These are phyloP conservation scores for Pythium myriotylum DNA, from an alignment of 352 stramenopile genomes.

Conservation along the genomic window DNA sequence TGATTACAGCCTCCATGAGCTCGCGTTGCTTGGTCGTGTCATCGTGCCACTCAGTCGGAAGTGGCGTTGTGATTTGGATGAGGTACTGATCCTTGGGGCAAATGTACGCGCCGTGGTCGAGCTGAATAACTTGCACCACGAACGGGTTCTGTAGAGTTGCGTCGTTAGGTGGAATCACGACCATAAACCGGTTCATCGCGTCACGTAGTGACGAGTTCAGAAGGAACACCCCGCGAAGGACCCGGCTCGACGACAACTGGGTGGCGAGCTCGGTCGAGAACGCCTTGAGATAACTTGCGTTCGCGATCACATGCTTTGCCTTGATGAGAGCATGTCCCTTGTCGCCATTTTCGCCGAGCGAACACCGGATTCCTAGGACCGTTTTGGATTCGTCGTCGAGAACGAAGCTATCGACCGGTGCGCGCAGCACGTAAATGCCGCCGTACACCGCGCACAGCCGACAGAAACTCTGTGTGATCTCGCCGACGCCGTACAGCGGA, in stretches of 20 bases:
- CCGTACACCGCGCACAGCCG: constrained; percentile 85
- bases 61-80: constrained; percentile 64
- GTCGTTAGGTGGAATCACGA: constrained; percentile 72
- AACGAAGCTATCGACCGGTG: constrained; percentile 60
- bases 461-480: constrained; percentile 90
- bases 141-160: constrained; percentile 52
- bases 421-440: constrained; percentile 82
- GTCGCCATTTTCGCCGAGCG: constrained; percentile 27
- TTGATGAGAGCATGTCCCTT: constrained; percentile 27
- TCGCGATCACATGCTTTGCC: constrained; percentile 59
- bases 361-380: constrained; percentile 44
- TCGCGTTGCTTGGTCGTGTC: constrained; percentile 37
- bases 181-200: constrained; percentile 51
- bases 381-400: constrained; percentile 37
- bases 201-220: constrained; percentile 43
- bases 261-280: constrained; percentile 6
- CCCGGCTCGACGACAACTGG: constrained; percentile 31
- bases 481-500: constrained; percentile 83
- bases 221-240: constrained; percentile 67
- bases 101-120: constrained; percentile 65
- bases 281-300: constrained; percentile 45
- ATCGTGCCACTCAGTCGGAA: constrained; percentile 44
- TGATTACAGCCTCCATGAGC: constrained; percentile 46
- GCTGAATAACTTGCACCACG: constrained; percentile 72
- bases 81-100: constrained; percentile 63